Percentiles rank a stretch among this genome's conserved stretches.
These are phyloP conservation scores for Mucor sp. DNA, from an alignment of 371 early-diverging fungal genomes.

Conservation along the genomic window DNA sequence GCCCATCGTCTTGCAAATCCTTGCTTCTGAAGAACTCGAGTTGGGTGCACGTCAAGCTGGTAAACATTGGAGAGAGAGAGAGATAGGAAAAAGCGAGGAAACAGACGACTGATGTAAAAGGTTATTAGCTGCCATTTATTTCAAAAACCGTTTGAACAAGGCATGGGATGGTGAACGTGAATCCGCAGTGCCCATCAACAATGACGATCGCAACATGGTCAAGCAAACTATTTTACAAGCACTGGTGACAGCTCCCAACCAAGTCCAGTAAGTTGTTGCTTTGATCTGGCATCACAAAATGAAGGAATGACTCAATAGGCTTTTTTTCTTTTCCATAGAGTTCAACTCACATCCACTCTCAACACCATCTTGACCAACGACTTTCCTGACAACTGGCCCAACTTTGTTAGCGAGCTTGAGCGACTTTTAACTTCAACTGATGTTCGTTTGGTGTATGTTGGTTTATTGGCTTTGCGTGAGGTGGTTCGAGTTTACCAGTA, in stretches of 20 bases:
- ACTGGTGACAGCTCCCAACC: conserved; percentile 68
- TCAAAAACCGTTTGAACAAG: conserved; percentile 86
- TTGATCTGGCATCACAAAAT: no score
- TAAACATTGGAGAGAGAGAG: conserved; percentile 20
- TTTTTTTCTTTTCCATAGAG: conserved; percentile 35
- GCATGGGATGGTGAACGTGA: conserved; percentile 68
- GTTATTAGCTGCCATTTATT: conserved; percentile 86
- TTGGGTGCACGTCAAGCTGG: conserved; percentile 79
- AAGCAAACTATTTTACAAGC: conserved; percentile 79
- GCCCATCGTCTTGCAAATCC: conserved; percentile 70
- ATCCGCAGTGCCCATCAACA: conserved; percentile 56
- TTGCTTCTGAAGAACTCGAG: conserved; percentile 67
- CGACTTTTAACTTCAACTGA: conserved; percentile 69
- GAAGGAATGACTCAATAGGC: not conserved
- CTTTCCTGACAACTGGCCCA: conserved; percentile 84
- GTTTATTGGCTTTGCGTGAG: conserved; percentile 78
- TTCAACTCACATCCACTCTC: conserved; percentile 77
- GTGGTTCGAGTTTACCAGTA: conserved; percentile 83
- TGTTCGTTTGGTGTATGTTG: conserved; percentile 70
- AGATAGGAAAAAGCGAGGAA: not conserved
- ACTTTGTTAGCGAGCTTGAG: conserved; percentile 70
- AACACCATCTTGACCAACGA: conserved; percentile 73
- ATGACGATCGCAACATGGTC: conserved; percentile 76
- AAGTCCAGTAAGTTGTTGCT: conserved; percentile 64
- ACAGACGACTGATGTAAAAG: not conserved